Evolutionary conservation across 176 grass and related monocot species (phyloP).

Genomic region (Bromus sterilis): DNA sequence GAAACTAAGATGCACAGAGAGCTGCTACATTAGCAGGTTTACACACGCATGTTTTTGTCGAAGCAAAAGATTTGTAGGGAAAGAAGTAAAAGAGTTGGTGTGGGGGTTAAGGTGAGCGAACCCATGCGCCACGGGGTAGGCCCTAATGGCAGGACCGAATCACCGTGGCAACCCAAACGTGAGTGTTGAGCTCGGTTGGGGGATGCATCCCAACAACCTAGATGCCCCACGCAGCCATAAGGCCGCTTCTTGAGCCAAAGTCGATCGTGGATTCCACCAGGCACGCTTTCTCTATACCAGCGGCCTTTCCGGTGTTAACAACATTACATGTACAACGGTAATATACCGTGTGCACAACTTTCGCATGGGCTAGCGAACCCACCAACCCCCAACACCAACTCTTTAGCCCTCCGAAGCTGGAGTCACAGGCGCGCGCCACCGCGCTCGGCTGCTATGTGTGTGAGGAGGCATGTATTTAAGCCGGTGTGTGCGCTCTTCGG

Average conservation of each 20-base stretch:
- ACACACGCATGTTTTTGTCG: too few species aligned
- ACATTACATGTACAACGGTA: neutral
- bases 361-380: neutral
- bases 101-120: neutral
- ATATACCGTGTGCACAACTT: neutral
- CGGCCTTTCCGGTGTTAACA: neutral
- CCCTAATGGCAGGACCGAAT: neutral
- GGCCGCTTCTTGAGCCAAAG: neutral
- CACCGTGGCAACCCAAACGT: neutral
- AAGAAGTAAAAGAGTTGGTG: neutral
- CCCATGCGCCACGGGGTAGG: neutral
- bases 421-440: neutral
- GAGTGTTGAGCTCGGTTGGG: neutral
- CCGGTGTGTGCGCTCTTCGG: neutral
- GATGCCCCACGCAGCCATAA: neutral
- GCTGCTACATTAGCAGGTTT: too few species aligned
- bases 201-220: neutral
- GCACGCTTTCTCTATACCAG: too few species aligned
- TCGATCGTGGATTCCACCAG: neutral
- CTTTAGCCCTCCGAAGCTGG: neutral
- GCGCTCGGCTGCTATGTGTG: fast-evolving
- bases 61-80: too few species aligned
- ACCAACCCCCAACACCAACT: neutral
- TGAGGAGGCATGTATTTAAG: neutral
- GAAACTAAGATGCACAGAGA: too few species aligned